phyloP scores from a whole-genome alignment of 2,329 filamentous ascomycete species.

The Rhinocladiella mackenziei region DNA sequence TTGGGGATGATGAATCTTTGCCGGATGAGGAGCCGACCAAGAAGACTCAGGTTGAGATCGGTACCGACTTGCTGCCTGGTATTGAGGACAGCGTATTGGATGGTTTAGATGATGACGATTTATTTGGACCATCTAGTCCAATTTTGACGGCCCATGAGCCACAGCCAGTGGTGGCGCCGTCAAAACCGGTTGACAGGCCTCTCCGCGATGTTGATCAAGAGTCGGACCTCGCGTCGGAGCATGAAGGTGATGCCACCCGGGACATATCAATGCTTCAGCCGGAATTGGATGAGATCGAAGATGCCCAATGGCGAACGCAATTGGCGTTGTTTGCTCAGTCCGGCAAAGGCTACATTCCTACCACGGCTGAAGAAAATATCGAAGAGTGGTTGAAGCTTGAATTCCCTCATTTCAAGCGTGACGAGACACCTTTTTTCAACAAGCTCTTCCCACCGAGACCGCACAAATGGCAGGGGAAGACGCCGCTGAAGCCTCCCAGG shows the following conservation, averaged over 20 bases:
- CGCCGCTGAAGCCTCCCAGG: conserved; percentile 73
- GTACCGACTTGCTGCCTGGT: conserved; percentile 21
- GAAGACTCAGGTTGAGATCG: conserved; percentile 18
- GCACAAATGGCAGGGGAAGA: conserved; percentile 70
- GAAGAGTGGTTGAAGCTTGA: conserved; percentile 53
- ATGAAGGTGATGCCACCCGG: conserved; percentile 19
- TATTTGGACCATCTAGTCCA: conserved; percentile 25
- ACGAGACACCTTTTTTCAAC: conserved; percentile 72
- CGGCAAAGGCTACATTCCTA: conserved; percentile 31
- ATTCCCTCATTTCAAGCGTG: conserved; percentile 75
- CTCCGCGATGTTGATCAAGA: conserved; percentile 19
- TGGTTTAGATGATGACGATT: conserved; percentile 42
- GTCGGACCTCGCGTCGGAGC: conserved; percentile 21
- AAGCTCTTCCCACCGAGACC: conserved; percentile 77
- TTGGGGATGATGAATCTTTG: conserved; percentile 84
- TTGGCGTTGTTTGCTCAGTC: conserved; percentile 47
- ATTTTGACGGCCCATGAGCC: conserved; percentile 13
- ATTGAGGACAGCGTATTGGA: conserved; percentile 56
- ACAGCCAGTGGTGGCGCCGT: conserved; percentile 5
- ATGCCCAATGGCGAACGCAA: conserved; percentile 43
- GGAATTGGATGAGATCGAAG: conserved; percentile 20
- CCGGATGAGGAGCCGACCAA: conserved; percentile 56
- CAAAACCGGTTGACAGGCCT: conserved; percentile 18
- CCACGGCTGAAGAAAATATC: conserved; percentile 25
- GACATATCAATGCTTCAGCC: conserved; percentile 22